Percentiles rank a stretch among this genome's conserved stretches.
These are phyloP conservation scores for Gaultheria prostrata DNA, from an alignment of 148 eudicot genomes.

Conservation along the genomic window DNA sequence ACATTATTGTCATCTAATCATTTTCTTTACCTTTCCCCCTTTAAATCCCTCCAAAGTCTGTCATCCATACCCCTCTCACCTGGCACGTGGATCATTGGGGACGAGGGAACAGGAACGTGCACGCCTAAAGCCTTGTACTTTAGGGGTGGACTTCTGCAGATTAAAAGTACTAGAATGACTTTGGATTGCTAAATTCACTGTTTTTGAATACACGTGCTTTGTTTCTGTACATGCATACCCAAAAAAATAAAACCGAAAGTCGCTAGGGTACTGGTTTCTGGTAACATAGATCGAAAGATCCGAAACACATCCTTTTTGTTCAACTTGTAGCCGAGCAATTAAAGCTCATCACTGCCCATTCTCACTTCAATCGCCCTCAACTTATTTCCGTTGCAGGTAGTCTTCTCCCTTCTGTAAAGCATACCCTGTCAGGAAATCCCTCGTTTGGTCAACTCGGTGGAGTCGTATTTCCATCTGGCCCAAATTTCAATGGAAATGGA, in stretches of 20 bases:
- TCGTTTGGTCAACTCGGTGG: slow-evolving; percentile 43
- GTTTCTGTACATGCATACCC: neutral
- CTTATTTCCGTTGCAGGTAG: slow-evolving; percentile 87
- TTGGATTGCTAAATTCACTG: neutral
- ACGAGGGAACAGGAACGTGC: neutral
- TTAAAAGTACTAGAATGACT: neutral
- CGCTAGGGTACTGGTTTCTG: neutral
- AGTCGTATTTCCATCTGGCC: slow-evolving; percentile 27
- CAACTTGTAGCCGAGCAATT: slow-evolving; percentile 63
- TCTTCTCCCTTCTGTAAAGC: slow-evolving; percentile 82
- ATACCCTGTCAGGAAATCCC: slow-evolving; percentile 41
- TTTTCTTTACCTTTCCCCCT: neutral
- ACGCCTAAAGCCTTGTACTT: neutral
- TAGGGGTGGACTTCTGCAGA: neutral
- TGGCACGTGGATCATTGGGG: neutral
- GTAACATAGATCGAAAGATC: neutral
- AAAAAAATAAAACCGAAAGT: neutral
- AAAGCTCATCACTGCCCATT: slow-evolving; percentile 75
- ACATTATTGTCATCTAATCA: neutral
- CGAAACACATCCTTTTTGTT: neutral
- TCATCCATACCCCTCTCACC: neutral
- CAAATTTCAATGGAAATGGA: slow-evolving; percentile 20
- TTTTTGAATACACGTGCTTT: neutral
- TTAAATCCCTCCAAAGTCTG: neutral
- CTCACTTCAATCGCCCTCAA: slow-evolving; percentile 76